These are phyloP conservation scores for Ceratonia siliqua DNA, from an alignment of 306 rosid species.

Conservation along the genomic window DNA sequence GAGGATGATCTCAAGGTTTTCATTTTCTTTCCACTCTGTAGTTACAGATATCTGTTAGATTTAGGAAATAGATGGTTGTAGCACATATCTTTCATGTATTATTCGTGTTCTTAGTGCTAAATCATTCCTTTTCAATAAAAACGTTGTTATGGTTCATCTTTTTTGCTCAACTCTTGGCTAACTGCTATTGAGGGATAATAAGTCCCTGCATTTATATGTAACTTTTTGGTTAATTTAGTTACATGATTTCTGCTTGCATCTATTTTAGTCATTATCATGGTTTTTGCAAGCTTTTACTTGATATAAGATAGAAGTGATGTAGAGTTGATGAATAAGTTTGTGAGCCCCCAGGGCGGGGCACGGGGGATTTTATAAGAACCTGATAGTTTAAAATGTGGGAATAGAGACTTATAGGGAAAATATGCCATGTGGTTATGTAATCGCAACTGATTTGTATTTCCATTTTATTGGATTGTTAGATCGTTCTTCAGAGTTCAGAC, in stretches of 20 bases:
- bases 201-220: not conserved
- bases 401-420: not conserved
- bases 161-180: not conserved
- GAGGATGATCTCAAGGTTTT: slow-evolving; percentile 93
- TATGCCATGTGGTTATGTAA: not conserved
- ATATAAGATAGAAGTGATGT: not conserved
- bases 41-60: slow-evolving; percentile 6
- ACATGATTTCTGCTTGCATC: not conserved
- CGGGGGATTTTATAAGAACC: not conserved
- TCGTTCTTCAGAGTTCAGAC: not conserved
- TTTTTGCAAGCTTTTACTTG: not conserved
- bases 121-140: not conserved
- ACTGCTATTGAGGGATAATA: not conserved
- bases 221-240: not conserved
- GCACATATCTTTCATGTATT: not conserved
- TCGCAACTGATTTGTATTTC: not conserved
- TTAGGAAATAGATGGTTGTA: slow-evolving; percentile 15
- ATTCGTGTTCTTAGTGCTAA: not conserved
- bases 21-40: slow-evolving; percentile 8
- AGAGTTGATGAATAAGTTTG: slow-evolving; percentile 20
- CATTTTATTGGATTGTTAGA: not conserved
- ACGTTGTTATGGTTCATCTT: not conserved
- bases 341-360: not conserved
- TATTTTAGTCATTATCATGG: not conserved
- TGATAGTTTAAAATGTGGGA: not conserved